Base-by-base conservation (phyloP, 257 asterid species). In the Avicennia marina region DNA sequence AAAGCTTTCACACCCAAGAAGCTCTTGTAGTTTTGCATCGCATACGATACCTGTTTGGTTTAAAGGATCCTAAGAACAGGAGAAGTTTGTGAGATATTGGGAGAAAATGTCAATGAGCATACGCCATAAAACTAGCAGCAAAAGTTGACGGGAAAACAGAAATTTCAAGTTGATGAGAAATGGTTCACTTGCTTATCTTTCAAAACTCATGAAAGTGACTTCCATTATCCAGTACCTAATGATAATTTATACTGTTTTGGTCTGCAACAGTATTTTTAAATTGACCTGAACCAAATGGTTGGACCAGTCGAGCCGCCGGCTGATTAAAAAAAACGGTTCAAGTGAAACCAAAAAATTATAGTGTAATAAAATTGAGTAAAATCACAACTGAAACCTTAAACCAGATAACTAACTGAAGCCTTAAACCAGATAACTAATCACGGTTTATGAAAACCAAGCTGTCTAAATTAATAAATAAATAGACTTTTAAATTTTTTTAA, bases 1-100 rank as follows among this genome's bases (percentile, higher is more conserved):
- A 41, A 83, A 67, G 71, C 82, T 78, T 68, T 75, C 81, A 69
- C 87, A 78, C 13, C 85, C 90, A 18, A 86, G 80, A 69, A 83
- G 85, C 60, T 78, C 85, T 63, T 73, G 76, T 40, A 86, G 62
- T 66, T 86, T 86, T 16, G 69, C 82, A 65, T 86, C 86, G 57
- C 95, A 83, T 22, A 53, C 4, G 54, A 86, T 75, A 11, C 63
- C 58, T 22, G 83, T 68, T 7, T 80, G 53, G 58, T 86, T 86
- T 52, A 65, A 22, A 53, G 87, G 95, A 68, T 86, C 93, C 95
- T 86, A 56, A 33, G 64, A 49, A 59, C 41, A 40, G 34, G 22
- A 71, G 49, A 51, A 62, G 2, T 31, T 13, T 13, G 41, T 20
- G n/a, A 69, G 58, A 62, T 32, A 25, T 7, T 57, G 48, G 2